phyloP scores from a whole-genome alignment of 2,329 filamentous ascomycete species.

The Aspergillus tanneri region DNA sequence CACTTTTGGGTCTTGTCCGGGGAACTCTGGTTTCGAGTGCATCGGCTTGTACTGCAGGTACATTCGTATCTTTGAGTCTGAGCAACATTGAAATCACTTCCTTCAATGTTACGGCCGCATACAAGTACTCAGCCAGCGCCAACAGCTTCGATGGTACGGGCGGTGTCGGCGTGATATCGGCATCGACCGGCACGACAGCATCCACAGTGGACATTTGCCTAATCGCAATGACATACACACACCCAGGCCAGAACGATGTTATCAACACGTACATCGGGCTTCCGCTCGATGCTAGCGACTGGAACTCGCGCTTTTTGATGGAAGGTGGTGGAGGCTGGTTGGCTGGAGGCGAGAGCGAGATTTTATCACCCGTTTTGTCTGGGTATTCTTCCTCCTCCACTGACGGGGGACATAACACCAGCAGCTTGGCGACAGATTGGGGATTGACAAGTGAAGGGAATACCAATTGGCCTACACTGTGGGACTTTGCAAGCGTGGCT shows the following conservation, averaged over 20 bases:
- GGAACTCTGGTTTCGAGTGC: no score
- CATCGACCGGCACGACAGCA: no score
- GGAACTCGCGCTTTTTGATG: slow-evolving; percentile 41
- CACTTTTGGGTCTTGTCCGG: no score
- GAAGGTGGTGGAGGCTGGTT: slow-evolving; percentile 41
- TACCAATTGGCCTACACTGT: neutral
- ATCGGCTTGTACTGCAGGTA: no score
- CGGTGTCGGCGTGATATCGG: no score
- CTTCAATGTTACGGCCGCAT: no score
- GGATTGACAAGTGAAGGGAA: neutral
- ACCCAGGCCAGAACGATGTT: slow-evolving; percentile 37
- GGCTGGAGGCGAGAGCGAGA: slow-evolving; percentile 9
- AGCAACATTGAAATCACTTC: no score
- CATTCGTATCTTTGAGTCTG: no score
- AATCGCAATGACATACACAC: no score
- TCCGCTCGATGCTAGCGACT: slow-evolving; percentile 34
- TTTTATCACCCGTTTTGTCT: neutral
- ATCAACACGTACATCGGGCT: slow-evolving; percentile 37
- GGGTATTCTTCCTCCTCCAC: neutral
- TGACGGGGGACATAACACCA: neutral
- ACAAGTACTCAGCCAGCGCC: no score
- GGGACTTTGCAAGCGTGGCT: neutral
- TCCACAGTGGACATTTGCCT: no score
- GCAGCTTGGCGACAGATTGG: neutral
- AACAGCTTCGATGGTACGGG: no score